Evolutionary conservation across 78 protist genomes (phyloP), one percentile per base, ranked within the genome.

Genomic region (Isochrysis galbana): DNA sequence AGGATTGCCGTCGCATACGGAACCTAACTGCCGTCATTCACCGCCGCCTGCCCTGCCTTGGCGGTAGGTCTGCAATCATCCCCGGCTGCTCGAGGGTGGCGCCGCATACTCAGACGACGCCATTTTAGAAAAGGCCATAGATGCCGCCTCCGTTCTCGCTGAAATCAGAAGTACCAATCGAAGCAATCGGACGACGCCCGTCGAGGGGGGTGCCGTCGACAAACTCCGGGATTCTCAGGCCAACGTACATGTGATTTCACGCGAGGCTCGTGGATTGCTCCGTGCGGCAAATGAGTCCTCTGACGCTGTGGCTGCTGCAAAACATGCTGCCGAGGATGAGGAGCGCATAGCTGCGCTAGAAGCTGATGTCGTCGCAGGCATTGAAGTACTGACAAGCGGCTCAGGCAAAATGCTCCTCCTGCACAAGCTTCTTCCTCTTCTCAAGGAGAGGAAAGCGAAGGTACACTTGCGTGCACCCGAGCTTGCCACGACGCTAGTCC

Each of bases 391-490:
- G 44, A 67, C 97, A 22, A 42, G 70, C 10, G 95, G 96, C 26
- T 94, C 97, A 25, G 99, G 99, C 14, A 99, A 99, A 91, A 48
- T 99, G 87, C 93, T 91, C 0, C 87, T 98, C 19, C 91, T 99
- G 10, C 98, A 97, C 93, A 96, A 97, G 94, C 96, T 99, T 39
- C 94, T 99, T 36, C 96, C 97, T 23, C 86, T 95, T 41, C 93
- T 98, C n/a, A 91, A 95, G 80, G 46, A 5, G 69, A 74, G 47
- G 23, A 95, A 94, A 11, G 98, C 97, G 93, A 67, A 67, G 74
- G 67, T 19, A 19, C 67, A 19, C 67, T n/a, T n/a, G n/a, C n/a
- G n/a, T n/a, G n/a, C n/a, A n/a, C n/a, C n/a, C n/a, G n/a, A n/a
- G n/a, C n/a, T n/a, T n/a, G n/a, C n/a, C n/a, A n/a, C n/a, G n/a